Conservation (phyloP, 2,329 filamentous ascomycete genomes). For the Trichoderma arundinaceum region DNA sequence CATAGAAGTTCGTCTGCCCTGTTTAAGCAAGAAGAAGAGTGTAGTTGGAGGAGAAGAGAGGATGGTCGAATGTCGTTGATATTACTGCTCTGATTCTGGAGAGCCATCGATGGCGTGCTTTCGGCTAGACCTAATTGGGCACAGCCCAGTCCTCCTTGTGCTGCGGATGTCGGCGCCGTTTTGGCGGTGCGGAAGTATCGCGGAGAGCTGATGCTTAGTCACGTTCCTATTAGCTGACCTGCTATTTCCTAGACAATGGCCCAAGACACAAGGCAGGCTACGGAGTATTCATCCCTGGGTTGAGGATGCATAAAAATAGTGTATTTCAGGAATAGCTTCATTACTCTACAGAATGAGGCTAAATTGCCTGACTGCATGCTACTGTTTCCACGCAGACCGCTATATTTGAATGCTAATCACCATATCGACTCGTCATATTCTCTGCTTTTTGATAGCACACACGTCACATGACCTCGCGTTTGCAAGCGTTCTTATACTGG, state of each 20-base stretch:
- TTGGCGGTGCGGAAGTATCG: conserved; percentile 5
- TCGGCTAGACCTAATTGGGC: conserved; percentile 38
- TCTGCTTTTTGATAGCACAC: neutral
- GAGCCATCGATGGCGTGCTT: conserved; percentile 45
- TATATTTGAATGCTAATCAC: too few species aligned
- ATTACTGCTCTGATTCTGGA: conserved; percentile 34
- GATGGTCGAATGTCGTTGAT: conserved; percentile 34
- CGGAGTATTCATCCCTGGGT: too few species aligned
- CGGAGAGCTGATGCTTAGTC: conserved; percentile 5
- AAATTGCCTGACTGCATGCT: too few species aligned
- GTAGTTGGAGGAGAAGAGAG: conserved; percentile 34
- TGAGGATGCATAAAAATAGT: too few species aligned
- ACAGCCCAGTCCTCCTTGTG: conserved; percentile 7
- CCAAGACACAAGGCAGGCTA: neutral
- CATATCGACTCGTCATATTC: neutral
- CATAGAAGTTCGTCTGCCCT: conserved; percentile 20
- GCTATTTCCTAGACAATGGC: too few species aligned
- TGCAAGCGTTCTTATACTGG: neutral
- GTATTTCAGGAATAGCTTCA: too few species aligned
- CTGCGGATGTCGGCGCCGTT: conserved; percentile 21
- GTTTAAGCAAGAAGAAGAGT: conserved; percentile 31
- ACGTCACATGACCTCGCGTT: conserved; percentile 26
- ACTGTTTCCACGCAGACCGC: too few species aligned
- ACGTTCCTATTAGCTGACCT: too few species aligned
- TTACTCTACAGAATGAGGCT: too few species aligned